Evolutionary conservation across 441 rosid species (phyloP).

Genomic region (Jatropha podagrica): DNA sequence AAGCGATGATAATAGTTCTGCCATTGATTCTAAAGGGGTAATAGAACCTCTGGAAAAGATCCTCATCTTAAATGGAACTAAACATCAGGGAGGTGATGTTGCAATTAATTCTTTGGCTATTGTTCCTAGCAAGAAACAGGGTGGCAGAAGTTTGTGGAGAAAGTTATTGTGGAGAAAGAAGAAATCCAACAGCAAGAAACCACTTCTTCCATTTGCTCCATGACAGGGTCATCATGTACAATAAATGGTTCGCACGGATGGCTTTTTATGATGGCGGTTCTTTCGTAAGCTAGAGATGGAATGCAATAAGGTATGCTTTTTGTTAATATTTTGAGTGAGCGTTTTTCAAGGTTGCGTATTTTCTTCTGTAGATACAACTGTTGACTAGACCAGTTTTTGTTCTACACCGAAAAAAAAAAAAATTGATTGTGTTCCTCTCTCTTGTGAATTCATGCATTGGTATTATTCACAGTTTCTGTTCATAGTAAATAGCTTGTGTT

Average conservation of each 20-base stretch:
- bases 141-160: conserved; percentile 58
- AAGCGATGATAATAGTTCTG: conserved; percentile 19
- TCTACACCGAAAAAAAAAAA: background rate
- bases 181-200: conserved; percentile 46
- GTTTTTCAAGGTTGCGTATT: conserved; percentile 23
- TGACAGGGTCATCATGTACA: conserved; percentile 14
- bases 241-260: background rate
- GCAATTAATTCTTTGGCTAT: conserved; percentile 42
- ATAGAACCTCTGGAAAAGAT: conserved; percentile 46
- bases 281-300: conserved; percentile 1
- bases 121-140: conserved; percentile 56
- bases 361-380: conserved; percentile 25
- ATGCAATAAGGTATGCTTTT: conserved; percentile 22
- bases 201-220: conserved; percentile 35
- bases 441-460: background rate
- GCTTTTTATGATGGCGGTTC: background rate
- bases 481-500: background rate
- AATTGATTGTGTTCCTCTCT: background rate
- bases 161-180: conserved; percentile 65
- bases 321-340: conserved; percentile 5
- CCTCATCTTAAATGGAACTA: conserved; percentile 36
- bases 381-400: conserved; percentile 3
- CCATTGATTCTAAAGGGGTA: conserved; percentile 31
- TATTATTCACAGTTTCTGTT: background rate
- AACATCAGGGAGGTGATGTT: conserved; percentile 25